A percentile compares a stretch with the other conserved stretches of the same genome.
phyloP scores from a whole-genome alignment of 164 flowering plant species.

The Magnolia sinica region DNA sequence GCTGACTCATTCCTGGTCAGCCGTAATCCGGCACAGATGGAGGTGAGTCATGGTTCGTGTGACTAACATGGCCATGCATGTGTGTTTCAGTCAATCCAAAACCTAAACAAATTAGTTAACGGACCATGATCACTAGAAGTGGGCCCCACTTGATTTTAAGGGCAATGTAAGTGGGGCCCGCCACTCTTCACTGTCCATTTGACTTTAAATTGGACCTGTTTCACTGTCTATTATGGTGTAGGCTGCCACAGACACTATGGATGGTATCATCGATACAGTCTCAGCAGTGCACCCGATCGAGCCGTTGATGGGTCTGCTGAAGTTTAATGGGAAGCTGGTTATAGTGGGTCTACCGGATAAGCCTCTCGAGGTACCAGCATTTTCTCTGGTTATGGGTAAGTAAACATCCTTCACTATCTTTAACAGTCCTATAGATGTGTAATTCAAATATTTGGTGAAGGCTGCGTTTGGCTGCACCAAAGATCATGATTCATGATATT shows the following conservation, averaged over 20 bases:
- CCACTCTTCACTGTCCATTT: too few relatives aligned
- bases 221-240: slow-evolving; percentile 6
- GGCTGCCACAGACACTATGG: slow-evolving; percentile 50
- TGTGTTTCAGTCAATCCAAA: not conserved
- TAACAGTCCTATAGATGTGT: too few relatives aligned
- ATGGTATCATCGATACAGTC: slow-evolving; percentile 56
- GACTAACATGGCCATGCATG: not conserved
- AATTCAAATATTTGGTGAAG: too few relatives aligned
- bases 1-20: slow-evolving; percentile 29
- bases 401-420: not conserved
- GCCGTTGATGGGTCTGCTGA: slow-evolving; percentile 46
- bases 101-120: too few relatives aligned
- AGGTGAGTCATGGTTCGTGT: slow-evolving; percentile 23
- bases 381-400: slow-evolving; percentile 48
- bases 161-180: too few relatives aligned
- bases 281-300: slow-evolving; percentile 45
- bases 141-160: too few relatives aligned
- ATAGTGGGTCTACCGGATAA: slow-evolving; percentile 50
- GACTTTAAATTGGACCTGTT: not conserved
- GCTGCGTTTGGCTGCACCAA: too few relatives aligned
- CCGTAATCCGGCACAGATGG: slow-evolving; percentile 29
- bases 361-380: slow-evolving; percentile 41
- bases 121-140: too few relatives aligned
- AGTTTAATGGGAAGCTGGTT: slow-evolving; percentile 47
- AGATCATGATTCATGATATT: too few relatives aligned